A percentile compares a stretch with the other conserved stretches of the same genome.
Conservation (phyloP, 2,329 filamentous ascomycete species). For the Scopulariopsis brevicaulis region DNA sequence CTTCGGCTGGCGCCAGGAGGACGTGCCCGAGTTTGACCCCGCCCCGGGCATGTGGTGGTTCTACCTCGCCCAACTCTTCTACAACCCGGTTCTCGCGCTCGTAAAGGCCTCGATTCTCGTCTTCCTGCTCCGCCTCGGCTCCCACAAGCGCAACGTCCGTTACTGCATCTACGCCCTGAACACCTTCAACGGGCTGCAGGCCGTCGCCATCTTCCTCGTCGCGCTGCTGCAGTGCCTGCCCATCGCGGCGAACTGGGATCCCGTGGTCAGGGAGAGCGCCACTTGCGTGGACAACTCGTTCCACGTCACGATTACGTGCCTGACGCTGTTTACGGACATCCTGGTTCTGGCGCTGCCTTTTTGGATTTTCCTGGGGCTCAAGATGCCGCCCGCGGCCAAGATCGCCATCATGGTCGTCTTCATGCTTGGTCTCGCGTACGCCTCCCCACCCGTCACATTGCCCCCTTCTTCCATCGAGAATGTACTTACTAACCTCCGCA, state of each 20-base stretch:
- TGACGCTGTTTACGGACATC: slow-evolving; percentile 14
- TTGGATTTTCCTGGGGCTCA: slow-evolving; percentile 24
- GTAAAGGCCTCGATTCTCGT: slow-evolving; percentile 5
- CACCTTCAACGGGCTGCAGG: slow-evolving; percentile 3
- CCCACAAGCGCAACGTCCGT: slow-evolving; percentile 20
- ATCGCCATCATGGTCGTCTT: slow-evolving; percentile 27
- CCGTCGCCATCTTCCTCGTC: slow-evolving; percentile 6
- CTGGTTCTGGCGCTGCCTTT: slow-evolving; percentile 9
- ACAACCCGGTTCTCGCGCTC: slow-evolving; percentile 5
- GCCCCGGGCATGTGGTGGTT: slow-evolving; percentile 1
- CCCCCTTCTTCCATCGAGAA: background rate
- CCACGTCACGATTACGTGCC: background rate
- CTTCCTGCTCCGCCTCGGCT: slow-evolving; percentile 20
- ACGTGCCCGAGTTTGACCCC: slow-evolving; percentile 2
- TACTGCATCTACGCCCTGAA: slow-evolving; percentile 12
- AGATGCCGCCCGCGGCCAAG: slow-evolving; percentile 24
- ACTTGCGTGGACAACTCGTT: slow-evolving; percentile 3
- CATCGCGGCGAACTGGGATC: slow-evolving; percentile 3
- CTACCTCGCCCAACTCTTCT: slow-evolving; percentile 4
- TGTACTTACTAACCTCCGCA: background rate
- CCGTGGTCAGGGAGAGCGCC: background rate
- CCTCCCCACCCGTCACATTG: background rate
- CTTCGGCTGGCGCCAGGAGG: background rate
- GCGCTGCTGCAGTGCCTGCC: slow-evolving; percentile 3
- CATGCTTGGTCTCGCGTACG: slow-evolving; percentile 22